phyloP scores from a whole-genome alignment of 495 filamentous ascomycete species.

The Aspergillus asperescens region DNA sequence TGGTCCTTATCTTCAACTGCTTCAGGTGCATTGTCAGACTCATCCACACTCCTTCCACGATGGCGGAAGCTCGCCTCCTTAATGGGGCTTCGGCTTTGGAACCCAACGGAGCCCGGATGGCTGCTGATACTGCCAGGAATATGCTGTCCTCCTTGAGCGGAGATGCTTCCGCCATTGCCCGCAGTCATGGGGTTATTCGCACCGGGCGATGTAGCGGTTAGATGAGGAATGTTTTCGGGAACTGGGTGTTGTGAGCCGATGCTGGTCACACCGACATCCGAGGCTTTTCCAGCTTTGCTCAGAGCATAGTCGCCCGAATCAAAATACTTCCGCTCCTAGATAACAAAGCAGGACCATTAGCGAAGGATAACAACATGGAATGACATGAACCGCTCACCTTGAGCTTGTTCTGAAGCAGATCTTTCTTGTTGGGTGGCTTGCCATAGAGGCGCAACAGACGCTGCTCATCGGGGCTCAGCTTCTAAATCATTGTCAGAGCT shows the following conservation, averaged over 20 bases:
- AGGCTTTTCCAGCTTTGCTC: slow-evolving; percentile 95
- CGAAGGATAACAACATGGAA: neutral
- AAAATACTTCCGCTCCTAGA: slow-evolving; percentile 97
- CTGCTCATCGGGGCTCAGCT: slow-evolving; percentile 86
- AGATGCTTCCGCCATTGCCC: slow-evolving; percentile 41
- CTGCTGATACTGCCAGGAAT: slow-evolving; percentile 45
- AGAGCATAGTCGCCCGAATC: slow-evolving; percentile 97
- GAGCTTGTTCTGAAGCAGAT: slow-evolving; percentile 95
- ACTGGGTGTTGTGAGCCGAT: slow-evolving; percentile 92
- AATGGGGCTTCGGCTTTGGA: slow-evolving; percentile 68
- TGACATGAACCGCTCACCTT: slow-evolving; percentile 47
- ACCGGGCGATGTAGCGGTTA: slow-evolving; percentile 67
- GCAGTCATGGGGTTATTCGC: slow-evolving; percentile 37
- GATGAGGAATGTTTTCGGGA: slow-evolving; percentile 93
- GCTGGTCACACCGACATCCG: slow-evolving; percentile 85
- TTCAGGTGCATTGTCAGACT: slow-evolving; percentile 43
- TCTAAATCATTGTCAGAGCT: slow-evolving; percentile 47
- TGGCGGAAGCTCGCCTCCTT: slow-evolving; percentile 84
- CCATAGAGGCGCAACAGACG: slow-evolving; percentile 93
- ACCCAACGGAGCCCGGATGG: slow-evolving; percentile 43
- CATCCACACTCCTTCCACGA: slow-evolving; percentile 68
- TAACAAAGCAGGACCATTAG: slow-evolving; percentile 2
- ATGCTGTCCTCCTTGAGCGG: slow-evolving; percentile 33
- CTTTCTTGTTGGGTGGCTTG: slow-evolving; percentile 91
- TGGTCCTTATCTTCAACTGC: slow-evolving; percentile 29